phyloP scores from a whole-genome alignment of 2,329 filamentous ascomycete genomes.

The Penicillium sp. region DNA sequence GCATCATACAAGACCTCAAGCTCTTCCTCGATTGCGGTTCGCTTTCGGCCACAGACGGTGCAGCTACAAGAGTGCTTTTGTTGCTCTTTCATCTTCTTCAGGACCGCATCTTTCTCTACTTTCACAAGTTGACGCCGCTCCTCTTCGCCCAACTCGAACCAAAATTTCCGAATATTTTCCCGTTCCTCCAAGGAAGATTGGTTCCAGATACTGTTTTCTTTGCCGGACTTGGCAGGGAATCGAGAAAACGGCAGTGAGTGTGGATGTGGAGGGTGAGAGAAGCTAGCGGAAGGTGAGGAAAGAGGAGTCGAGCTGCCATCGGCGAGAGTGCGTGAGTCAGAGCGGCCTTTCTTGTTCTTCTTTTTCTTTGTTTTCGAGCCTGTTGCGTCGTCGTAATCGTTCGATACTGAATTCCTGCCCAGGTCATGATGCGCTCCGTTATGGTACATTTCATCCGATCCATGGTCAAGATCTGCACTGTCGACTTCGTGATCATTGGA shows the following conservation, averaged over 20 bases:
- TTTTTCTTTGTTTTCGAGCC: slow-evolving; percentile 44
- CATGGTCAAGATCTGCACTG: slow-evolving; percentile 43
- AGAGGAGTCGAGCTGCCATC: slow-evolving; percentile 42
- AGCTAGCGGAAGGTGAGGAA: slow-evolving; percentile 46
- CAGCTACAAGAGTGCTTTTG: slow-evolving; percentile 99
- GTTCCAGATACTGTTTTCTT: slow-evolving; percentile 90
- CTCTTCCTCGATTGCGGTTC: slow-evolving; percentile 96
- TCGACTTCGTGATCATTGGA: slow-evolving; percentile 37
- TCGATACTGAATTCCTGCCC: slow-evolving; percentile 13
- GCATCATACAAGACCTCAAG: slow-evolving; percentile 96
- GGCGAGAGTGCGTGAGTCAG: slow-evolving; percentile 35
- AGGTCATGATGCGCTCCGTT: slow-evolving; percentile 43
- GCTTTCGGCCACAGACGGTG: slow-evolving; percentile 92
- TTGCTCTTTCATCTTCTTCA: slow-evolving; percentile 99
- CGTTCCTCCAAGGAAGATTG: slow-evolving; percentile 92
- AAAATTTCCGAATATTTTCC: slow-evolving; percentile 97
- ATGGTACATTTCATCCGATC: slow-evolving; percentile 57
- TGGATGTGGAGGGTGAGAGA: slow-evolving; percentile 43
- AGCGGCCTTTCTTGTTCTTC: slow-evolving; percentile 40
- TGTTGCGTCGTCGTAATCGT: slow-evolving; percentile 21
- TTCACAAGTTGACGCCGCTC: slow-evolving; percentile 95
- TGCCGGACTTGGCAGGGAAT: slow-evolving; percentile 53
- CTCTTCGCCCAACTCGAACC: slow-evolving; percentile 90
- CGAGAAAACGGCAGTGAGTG: slow-evolving; percentile 47
- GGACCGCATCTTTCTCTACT: slow-evolving; percentile 95